Evolutionary conservation across 148 eudicot genomes (phyloP).

Genomic region (Chenopodium quinoa): DNA sequence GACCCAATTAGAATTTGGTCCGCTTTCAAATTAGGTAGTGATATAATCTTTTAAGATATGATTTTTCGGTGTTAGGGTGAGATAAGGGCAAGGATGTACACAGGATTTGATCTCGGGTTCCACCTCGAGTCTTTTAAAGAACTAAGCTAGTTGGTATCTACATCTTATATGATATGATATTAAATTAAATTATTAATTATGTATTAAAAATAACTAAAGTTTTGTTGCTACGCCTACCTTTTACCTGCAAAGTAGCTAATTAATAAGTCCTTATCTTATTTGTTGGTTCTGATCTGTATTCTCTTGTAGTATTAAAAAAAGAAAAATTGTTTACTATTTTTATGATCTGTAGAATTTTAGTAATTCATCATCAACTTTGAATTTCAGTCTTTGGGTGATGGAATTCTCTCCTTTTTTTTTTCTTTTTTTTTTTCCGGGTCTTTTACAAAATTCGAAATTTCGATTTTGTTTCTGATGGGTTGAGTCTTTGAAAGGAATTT

Average conservation of each 20-base stretch:
- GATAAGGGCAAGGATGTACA: too few species aligned
- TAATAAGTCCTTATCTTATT: constrained; percentile 20
- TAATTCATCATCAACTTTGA: not conserved
- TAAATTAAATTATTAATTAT: not conserved
- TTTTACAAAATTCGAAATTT: not conserved
- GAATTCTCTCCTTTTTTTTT: too few species aligned
- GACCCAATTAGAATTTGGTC: constrained; percentile 34
- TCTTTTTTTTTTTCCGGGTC: too few species aligned
- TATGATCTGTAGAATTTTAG: constrained; percentile 5
- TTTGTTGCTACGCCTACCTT: constrained; percentile 22
- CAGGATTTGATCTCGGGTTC: too few species aligned
- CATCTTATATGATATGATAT: constrained; percentile 5
- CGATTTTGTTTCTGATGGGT: not conserved
- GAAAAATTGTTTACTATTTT: not conserved
- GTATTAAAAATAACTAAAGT: constrained; percentile 14
- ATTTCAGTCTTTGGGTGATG: constrained; percentile 1
- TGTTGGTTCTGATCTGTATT: constrained; percentile 24
- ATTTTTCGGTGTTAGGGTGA: too few species aligned
- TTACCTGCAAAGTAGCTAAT: constrained; percentile 33
- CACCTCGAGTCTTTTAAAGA: too few species aligned
- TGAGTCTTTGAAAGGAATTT: constrained; percentile 1
- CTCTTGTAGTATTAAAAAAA: not conserved
- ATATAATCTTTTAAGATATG: not conserved
- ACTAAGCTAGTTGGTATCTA: too few species aligned
- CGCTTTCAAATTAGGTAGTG: constrained; percentile 18